Conservation (phyloP, 805 yeast genomes). For the Teunomyces atbi region DNA sequence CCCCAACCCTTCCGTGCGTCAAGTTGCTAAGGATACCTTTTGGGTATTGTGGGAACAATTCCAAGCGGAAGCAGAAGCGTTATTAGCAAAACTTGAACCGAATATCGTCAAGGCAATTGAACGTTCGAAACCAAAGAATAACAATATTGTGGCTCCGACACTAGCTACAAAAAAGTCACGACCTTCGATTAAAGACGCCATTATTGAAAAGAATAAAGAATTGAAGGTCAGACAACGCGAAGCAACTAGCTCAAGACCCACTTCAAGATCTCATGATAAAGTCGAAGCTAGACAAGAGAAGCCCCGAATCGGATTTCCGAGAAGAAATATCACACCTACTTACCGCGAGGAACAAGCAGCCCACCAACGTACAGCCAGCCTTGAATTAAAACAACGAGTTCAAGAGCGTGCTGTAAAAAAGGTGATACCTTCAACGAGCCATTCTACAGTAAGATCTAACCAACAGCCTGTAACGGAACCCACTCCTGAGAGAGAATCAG, state of each 20-base stretch:
- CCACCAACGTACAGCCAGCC: neutral
- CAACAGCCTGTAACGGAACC: too few species aligned
- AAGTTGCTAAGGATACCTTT: constrained; percentile 65
- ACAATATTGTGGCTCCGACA: neutral
- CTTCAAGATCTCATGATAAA: constrained; percentile 15
- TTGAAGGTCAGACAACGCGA: constrained; percentile 25
- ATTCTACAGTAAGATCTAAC: too few species aligned
- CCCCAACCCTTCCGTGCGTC: constrained; percentile 79
- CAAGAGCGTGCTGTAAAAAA: neutral
- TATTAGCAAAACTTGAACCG: constrained; percentile 22
- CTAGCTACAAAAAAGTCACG: constrained; percentile 24
- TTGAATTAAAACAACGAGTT: neutral
- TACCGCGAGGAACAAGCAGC: neutral
- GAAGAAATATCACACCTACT: neutral
- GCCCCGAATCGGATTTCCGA: constrained; percentile 6
- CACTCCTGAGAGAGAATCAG: neutral
- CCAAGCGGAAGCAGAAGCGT: constrained; percentile 48
- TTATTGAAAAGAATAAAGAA: constrained; percentile 43
- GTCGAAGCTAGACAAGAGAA: neutral
- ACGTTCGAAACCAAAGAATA: constrained; percentile 11
- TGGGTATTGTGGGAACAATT: constrained; percentile 65
- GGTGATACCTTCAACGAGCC: neutral
- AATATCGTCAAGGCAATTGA: constrained; percentile 13
- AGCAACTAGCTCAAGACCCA: constrained; percentile 18
- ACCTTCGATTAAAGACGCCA: constrained; percentile 49